Evolutionary conservation across 768 basidiomycete species (phyloP).

Genomic region (Termitomyces sp.): DNA sequence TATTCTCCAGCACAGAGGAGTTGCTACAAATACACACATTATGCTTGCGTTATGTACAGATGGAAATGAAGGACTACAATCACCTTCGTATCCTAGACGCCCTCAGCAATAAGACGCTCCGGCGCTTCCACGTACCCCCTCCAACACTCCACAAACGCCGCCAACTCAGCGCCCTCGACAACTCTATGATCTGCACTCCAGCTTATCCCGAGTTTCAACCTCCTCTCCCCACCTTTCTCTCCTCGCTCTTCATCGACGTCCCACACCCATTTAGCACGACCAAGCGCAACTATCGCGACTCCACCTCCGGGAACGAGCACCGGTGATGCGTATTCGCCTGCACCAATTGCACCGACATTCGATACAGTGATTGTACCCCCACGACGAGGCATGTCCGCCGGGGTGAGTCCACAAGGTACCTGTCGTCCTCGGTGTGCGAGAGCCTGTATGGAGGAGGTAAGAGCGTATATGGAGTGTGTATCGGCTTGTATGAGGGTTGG

Average conservation of each 20-base stretch:
- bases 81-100: slow-evolving; percentile 28
- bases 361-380: slow-evolving; percentile 81
- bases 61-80: not conserved
- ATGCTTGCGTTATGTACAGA: not conserved
- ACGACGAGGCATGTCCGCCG: slow-evolving; percentile 67
- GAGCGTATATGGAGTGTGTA: slow-evolving; percentile 51
- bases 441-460: slow-evolving; percentile 61
- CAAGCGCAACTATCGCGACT: slow-evolving; percentile 81
- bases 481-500: slow-evolving; percentile 65
- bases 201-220: slow-evolving; percentile 63
- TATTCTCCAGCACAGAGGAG: not conserved
- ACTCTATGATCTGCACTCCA: slow-evolving; percentile 90
- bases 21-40: not conserved
- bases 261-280: slow-evolving; percentile 75
- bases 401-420: slow-evolving; percentile 60
- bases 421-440: slow-evolving; percentile 67
- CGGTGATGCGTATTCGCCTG: slow-evolving; percentile 67
- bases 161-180: slow-evolving; percentile 86
- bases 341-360: slow-evolving; percentile 81
- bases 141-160: slow-evolving; percentile 87
- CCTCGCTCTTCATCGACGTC: slow-evolving; percentile 54
- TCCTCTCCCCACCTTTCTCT: slow-evolving; percentile 46
- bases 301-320: slow-evolving; percentile 82
- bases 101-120: slow-evolving; percentile 60
- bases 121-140: slow-evolving; percentile 77